Base-by-base conservation (phyloP, 1,284 basidiomycete species). In the Fistulinella cinereoalba region DNA sequence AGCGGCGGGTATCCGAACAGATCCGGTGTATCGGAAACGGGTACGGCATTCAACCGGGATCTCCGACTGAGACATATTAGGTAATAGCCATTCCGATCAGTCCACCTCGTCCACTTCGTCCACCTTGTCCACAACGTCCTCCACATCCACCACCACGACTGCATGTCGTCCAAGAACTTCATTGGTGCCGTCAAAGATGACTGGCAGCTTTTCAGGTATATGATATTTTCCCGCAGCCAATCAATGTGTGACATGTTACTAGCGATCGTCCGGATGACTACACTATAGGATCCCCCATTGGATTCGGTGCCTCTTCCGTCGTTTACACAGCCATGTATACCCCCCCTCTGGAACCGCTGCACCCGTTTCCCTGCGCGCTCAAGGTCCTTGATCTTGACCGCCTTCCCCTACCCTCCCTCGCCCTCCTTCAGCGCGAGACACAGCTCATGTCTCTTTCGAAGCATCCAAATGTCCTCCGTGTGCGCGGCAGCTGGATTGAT, bases 381-480 rank as follows among this genome's bases (percentile, higher is more conserved):
- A 93, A 93, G 67, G 87, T 95, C 44, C 80, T 94, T 45, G 90
- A 95, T 62, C 81, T 95, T 44, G 92, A 95, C 64, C 74, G 76
- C 36, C 77, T 88, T 25, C 81, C 85, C 1, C 84, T 72, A 2
- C 76, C 75, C 39, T 80, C 88, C 0, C 73, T 91, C 22, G 71
- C 75, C 12, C 79, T 88, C 32, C 75, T 93, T 10, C 83, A 85
- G 54, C 76, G 89, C 44, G 92, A 95, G 67, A 94, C 92, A 0
- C 89, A 89, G 45, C 76, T 95, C 38, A 95, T 95, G 92, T 92
- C 89, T 3, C 75, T 95, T 3, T 89, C 85, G n/a, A 95, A 95
- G 62, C 92, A 95, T 55, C 91, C 92, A 22, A 93, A 95, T 56
- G 89, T 95, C 6, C 75, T 95, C 16, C 83, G 91, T 47, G 92